Conservation (phyloP, 164 flowering plant genomes). For the Stephania cephalantha region DNA sequence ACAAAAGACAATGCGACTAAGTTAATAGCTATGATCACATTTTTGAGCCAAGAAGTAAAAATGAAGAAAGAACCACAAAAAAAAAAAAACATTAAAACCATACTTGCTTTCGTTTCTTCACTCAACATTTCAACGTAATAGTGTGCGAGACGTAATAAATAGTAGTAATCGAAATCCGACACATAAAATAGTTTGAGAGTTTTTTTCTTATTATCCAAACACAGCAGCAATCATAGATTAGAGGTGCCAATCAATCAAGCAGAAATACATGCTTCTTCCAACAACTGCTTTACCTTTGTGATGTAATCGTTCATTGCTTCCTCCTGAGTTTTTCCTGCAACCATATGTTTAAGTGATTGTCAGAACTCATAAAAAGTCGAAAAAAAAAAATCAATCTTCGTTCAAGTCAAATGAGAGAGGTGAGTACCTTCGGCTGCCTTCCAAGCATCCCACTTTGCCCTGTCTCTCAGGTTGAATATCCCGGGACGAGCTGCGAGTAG, state of each 20-base stretch:
- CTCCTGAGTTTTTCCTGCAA: slow-evolving; percentile 48
- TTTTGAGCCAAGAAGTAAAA: too few species aligned
- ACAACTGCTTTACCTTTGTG: slow-evolving; percentile 63
- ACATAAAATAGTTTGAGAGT: not conserved
- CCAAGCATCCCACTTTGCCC: slow-evolving; percentile 82
- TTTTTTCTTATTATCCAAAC: too few species aligned
- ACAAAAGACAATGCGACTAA: too few species aligned
- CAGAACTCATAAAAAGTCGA: too few species aligned
- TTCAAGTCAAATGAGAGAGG: not conserved
- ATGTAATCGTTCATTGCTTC: slow-evolving; percentile 64
- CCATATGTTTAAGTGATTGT: not conserved
- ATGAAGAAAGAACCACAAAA: too few species aligned
- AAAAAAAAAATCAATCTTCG: not conserved
- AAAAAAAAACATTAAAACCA: too few species aligned
- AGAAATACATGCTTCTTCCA: slow-evolving; percentile 43
- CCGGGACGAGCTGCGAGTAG: slow-evolving; percentile 56
- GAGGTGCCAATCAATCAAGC: slow-evolving; percentile 16
- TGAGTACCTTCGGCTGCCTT: slow-evolving; percentile 57
- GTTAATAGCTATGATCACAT: too few species aligned
- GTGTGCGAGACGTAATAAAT: too few species aligned
- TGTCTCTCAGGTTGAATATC: slow-evolving; percentile 42
- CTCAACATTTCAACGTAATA: too few species aligned
- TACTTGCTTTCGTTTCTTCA: too few species aligned
- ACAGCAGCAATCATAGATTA: not conserved
- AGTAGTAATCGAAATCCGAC: not conserved